phyloP scores from a whole-genome alignment of 2,329 filamentous ascomycete species.

The Penicillium aurantiogriseum region DNA sequence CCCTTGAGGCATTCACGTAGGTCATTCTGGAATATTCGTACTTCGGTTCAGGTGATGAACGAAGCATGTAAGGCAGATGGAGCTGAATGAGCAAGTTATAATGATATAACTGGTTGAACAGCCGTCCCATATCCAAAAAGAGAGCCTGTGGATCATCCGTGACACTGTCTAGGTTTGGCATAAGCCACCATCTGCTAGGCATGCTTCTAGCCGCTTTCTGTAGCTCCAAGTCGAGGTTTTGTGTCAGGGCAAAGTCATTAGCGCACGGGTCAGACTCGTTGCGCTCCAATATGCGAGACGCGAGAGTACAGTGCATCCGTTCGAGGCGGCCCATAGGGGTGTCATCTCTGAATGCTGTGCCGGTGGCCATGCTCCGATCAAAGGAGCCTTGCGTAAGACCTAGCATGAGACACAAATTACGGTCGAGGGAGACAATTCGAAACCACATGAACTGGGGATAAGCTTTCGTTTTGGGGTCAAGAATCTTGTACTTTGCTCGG shows the following conservation, averaged over 20 bases:
- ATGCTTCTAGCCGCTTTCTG: conserved; percentile 44
- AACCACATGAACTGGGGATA: conserved; percentile 38
- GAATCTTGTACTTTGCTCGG: conserved; percentile 4
- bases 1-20: conserved; percentile 53
- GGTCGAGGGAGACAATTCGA: conserved; percentile 40
- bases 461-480: conserved; percentile 3
- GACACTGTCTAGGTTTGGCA: conserved; percentile 12
- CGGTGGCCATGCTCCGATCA: conserved; percentile 38
- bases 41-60: conserved; percentile 28
- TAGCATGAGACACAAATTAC: conserved; percentile 43
- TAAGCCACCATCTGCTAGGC: conserved; percentile 50
- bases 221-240: conserved; percentile 32
- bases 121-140: conserved; percentile 34
- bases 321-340: conserved; percentile 48
- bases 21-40: conserved; percentile 52
- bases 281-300: conserved; percentile 41
- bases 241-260: conserved; percentile 41
- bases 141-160: neutral
- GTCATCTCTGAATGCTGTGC: conserved; percentile 42
- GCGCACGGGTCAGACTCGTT: conserved; percentile 4
- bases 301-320: conserved; percentile 46
- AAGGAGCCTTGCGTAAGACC: conserved; percentile 38
- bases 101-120: conserved; percentile 53
- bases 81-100: conserved; percentile 53
- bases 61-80: conserved; percentile 57